Conservation (phyloP, 192 early-diverging fungal species). For the Diversispora eburnea region DNA sequence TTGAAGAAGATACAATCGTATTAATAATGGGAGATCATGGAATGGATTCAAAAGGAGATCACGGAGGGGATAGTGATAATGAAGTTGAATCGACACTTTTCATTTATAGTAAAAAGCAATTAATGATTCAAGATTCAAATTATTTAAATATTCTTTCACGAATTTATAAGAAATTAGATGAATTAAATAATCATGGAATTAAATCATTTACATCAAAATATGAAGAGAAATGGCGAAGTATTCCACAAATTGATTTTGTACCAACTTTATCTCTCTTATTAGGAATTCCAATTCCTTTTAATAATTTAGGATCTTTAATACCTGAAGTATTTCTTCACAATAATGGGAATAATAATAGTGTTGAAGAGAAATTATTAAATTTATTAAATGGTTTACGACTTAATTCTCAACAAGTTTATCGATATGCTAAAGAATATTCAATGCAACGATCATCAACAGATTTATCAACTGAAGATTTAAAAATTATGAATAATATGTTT, state of each 20-base stretch:
- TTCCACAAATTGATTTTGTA: constrained; percentile 90
- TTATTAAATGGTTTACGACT: constrained; percentile 52
- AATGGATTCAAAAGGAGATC: constrained; percentile 93
- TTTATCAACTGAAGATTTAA: constrained; percentile 45
- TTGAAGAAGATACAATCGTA: constrained; percentile 78
- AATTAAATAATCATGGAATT: background rate
- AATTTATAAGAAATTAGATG: constrained; percentile 34
- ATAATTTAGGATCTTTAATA: constrained; percentile 83
- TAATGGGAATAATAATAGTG: constrained; percentile 8
- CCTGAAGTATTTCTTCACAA: constrained; percentile 74
- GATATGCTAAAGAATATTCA: constrained; percentile 60
- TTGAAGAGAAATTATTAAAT: constrained; percentile 32
- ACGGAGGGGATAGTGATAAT: constrained; percentile 90
- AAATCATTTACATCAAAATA: constrained; percentile 26
- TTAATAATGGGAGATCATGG: constrained; percentile 97
- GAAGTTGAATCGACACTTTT: constrained; percentile 87
- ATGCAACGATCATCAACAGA: constrained; percentile 48
- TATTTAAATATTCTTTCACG: constrained; percentile 9
- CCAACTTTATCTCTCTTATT: constrained; percentile 78
- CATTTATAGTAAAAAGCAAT: constrained; percentile 62
- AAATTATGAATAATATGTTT: constrained; percentile 33
- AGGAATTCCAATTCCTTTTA: constrained; percentile 88
- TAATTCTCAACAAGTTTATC: constrained; percentile 69
- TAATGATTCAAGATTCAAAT: background rate
- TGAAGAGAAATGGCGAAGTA: constrained; percentile 51